These are phyloP conservation scores for Tremellales sp. DNA, from an alignment of 1,284 basidiomycete species.

Conservation along the genomic window DNA sequence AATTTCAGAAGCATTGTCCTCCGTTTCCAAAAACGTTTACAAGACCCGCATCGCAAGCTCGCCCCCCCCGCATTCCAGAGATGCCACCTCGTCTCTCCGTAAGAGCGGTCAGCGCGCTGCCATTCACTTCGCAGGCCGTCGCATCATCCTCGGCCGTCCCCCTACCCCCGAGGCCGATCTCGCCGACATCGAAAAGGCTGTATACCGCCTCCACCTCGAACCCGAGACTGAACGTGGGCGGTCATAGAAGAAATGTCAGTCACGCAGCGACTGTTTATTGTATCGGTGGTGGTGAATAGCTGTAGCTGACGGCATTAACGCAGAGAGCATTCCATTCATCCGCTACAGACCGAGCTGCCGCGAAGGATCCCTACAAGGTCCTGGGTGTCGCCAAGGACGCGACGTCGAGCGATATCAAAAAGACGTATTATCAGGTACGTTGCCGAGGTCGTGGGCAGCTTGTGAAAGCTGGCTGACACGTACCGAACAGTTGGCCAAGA, in stretches of 20 bases:
- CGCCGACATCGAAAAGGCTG: constrained; percentile 5
- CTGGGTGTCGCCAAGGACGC: constrained; percentile 86
- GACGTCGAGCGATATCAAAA: constrained; percentile 86
- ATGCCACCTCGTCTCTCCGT: constrained; percentile 39
- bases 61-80: too few relatives aligned
- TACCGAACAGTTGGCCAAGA: constrained; percentile 76
- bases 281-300: background rate
- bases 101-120: constrained; percentile 27
- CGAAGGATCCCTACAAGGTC: constrained; percentile 89
- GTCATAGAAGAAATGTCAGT: background rate
- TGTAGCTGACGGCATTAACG: background rate
- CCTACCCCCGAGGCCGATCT: constrained; percentile 9
- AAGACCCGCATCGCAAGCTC: too few relatives aligned
- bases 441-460: constrained; percentile 2
- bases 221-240: background rate
- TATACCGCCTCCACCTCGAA: constrained; percentile 5
- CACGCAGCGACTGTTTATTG: background rate
- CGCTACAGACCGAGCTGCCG: constrained; percentile 52
- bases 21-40: too few relatives aligned
- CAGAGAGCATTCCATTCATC: constrained; percentile 76
- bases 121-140: constrained; percentile 22
- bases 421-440: constrained; percentile 86
- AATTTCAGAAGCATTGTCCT: too few relatives aligned
- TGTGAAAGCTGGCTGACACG: background rate
- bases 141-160: constrained; percentile 31